A percentile compares a stretch with the other conserved stretches of the same genome.
Conservation (phyloP, 345 rosid genomes). For the Lagerstroemia speciosa region DNA sequence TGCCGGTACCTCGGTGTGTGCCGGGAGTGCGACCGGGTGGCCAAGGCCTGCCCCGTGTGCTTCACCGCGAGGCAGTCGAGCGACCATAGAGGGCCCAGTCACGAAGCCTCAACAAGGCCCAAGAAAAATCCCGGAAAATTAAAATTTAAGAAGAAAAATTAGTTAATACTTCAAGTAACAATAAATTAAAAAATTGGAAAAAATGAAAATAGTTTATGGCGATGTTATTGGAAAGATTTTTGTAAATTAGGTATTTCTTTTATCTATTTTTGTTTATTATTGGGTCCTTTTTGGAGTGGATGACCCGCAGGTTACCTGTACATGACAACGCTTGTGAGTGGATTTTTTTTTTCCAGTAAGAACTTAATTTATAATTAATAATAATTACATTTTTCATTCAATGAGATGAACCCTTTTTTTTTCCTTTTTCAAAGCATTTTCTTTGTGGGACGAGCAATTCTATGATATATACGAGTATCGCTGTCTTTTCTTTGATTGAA, state of each 20-base stretch:
- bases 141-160: not conserved
- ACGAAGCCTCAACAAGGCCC: slow-evolving; percentile 2
- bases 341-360: slow-evolving; percentile 4
- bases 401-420: too few relatives aligned
- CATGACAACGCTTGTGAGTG: slow-evolving; percentile 9
- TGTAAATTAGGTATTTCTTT: too few relatives aligned
- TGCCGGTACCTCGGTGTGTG: slow-evolving; percentile 85
- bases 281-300: slow-evolving; percentile 10
- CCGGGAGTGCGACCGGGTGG: slow-evolving; percentile 55
- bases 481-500: too few relatives aligned
- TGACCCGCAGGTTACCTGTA: slow-evolving; percentile 4
- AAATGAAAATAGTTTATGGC: not conserved
- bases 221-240: too few relatives aligned
- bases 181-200: not conserved
- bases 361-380: not conserved
- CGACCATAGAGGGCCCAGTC: slow-evolving; percentile 22
- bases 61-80: slow-evolving; percentile 48
- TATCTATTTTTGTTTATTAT: not conserved
- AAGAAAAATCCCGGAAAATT: not conserved
- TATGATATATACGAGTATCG: too few relatives aligned
- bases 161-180: not conserved
- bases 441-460: too few relatives aligned
- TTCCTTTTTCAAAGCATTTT: too few relatives aligned
- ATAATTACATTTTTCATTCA: slow-evolving; percentile 11
- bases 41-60: slow-evolving; percentile 73